These are phyloP conservation scores for Platanus orientalis DNA, from an alignment of 164 flowering plant genomes.

Conservation along the genomic window DNA sequence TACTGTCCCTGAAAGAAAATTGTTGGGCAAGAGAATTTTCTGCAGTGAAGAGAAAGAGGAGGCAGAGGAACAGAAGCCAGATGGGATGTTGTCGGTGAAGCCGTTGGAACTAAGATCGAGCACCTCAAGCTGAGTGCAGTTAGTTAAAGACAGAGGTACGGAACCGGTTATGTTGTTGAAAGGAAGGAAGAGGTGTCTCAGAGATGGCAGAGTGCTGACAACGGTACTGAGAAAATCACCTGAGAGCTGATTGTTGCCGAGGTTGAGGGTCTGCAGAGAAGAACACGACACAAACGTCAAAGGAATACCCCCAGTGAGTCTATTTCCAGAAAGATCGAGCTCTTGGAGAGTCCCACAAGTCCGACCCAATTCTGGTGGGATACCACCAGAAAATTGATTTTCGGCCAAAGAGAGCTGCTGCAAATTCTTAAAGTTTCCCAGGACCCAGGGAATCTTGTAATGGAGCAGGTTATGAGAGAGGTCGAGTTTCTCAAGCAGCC, in stretches of 20 bases:
- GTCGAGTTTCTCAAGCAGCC: conserved; percentile 42
- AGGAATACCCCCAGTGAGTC: conserved; percentile 55
- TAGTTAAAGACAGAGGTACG: conserved; percentile 51
- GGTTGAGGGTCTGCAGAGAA: conserved; percentile 42
- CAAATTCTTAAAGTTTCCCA: conserved; percentile 40
- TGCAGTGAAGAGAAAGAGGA: too few species aligned
- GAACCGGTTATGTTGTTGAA: conserved; percentile 64
- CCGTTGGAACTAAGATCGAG: conserved; percentile 73
- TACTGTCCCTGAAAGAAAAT: too few species aligned
- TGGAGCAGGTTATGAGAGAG: conserved; percentile 42
- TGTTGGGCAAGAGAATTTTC: too few species aligned
- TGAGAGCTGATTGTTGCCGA: conserved; percentile 54
- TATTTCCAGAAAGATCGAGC: conserved; percentile 64
- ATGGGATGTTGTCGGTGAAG: conserved; percentile 56
- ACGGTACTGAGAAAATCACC: conserved; percentile 52
- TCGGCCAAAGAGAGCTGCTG: conserved; percentile 41
- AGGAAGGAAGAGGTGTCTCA: conserved; percentile 42
- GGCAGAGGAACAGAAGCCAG: too few species aligned
- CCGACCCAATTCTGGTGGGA: conserved; percentile 48
- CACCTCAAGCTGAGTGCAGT: conserved; percentile 46
- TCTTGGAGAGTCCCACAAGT: conserved; percentile 42
- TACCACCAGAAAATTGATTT: conserved; percentile 54
- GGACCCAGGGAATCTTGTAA: conserved; percentile 33
- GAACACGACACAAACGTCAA: conserved; percentile 41
- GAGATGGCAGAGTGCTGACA: conserved; percentile 39